Conservation (phyloP, 345 rosid genomes). For the Passiflora organensis region DNA sequence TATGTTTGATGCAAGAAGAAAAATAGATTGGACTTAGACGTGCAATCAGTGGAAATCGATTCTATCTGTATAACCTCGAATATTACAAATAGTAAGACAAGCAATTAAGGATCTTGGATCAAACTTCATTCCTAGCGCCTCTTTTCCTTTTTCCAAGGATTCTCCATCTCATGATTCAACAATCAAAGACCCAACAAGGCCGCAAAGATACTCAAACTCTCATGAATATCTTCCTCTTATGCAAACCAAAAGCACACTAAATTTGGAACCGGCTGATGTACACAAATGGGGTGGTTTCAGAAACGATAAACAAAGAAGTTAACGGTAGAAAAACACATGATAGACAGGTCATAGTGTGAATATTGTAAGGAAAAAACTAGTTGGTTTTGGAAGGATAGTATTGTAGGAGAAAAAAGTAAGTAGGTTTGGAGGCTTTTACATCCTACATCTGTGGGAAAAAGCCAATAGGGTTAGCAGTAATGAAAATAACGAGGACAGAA, state of each 20-base stretch:
- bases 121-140: constrained; percentile 51
- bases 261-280: too few species aligned
- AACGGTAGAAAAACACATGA: constrained; percentile 37
- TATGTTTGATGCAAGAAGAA: too few species aligned
- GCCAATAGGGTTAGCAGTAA: too few species aligned
- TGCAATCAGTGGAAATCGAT: too few species aligned
- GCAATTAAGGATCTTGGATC: constrained; percentile 56
- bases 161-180: constrained; percentile 31
- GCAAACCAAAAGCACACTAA: not conserved
- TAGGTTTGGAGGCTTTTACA: constrained; percentile 25
- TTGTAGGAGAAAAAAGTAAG: constrained; percentile 30
- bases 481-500: too few species aligned
- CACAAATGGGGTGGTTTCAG: too few species aligned
- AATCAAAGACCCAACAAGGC: constrained; percentile 14
- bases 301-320: constrained; percentile 8
- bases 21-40: too few species aligned
- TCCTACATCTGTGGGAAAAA: constrained; percentile 10
- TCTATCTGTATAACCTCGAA: too few species aligned
- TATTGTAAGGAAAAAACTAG: constrained; percentile 36
- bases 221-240: not conserved
- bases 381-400: constrained; percentile 38
- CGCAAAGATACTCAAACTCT: not conserved
- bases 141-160: constrained; percentile 31
- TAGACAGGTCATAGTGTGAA: constrained; percentile 45
- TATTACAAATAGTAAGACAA: too few species aligned